Evolutionary conservation across 805 yeast species (phyloP), one percentile per base, ranked within the genome.

Genomic region (Hanseniaspora valbyensis): DNA sequence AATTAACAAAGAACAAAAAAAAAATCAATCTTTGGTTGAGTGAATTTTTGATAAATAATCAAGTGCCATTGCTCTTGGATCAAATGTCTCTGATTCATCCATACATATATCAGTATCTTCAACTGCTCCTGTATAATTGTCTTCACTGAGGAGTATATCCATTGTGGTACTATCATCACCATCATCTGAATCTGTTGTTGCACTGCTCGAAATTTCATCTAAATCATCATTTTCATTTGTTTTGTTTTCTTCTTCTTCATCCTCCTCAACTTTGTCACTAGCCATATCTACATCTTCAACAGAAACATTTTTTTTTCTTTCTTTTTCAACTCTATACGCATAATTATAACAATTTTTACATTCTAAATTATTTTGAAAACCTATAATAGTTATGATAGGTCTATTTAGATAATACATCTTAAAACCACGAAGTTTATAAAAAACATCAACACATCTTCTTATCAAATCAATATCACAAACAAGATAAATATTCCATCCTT

Each of bases 401-500:
- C 51, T 38, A 25, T 48, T 48, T n/a, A 48, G 18, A 24, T 48
- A 48, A 18, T 48, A 48, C n/a, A 30, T 22, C 12, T 9, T 32
- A 14, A 41, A 48, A 2, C 44, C 44, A 4, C 41, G 40, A 2
- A 29, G 38, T 24, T 40, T 32, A n/a, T 39, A 40, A 26, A 40
- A 40, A 4, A 40, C 26, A 13, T 39, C 30, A 1, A 33, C 39
- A 21, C 44, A 40, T 19, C 44, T 39, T 25, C 29, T 16, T 16
- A 48, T 33, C 16, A 48, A 40, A 3, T 40, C 28, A 10, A 48
- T 28, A 25, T 48, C 51, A n/a, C 51, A 48, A 4, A 40, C 30
- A 14, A 48, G 30, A 26, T 24, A 48, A 28, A 48, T 42, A n/a
- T 48, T 48, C 51, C 51, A 48, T 7, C 51, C 51, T 33, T 48